phyloP scores from a whole-genome alignment of 306 rosid genomes.

The Trifolium repens region DNA sequence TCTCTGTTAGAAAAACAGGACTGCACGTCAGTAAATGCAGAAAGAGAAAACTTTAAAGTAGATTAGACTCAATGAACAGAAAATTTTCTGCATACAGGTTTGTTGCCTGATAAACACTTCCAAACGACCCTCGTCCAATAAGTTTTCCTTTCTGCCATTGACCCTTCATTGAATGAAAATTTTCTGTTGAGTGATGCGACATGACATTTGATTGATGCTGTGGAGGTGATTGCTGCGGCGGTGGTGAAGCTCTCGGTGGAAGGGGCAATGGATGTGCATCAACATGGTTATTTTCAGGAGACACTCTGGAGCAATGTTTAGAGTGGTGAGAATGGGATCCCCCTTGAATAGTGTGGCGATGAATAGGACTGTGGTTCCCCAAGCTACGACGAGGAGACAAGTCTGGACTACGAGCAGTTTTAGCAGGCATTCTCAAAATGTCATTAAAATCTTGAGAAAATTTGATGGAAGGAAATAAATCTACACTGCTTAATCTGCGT shows the following conservation, averaged over 20 bases:
- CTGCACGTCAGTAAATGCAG: conserved; percentile 15
- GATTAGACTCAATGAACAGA: conserved; percentile 36
- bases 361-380: conserved; percentile 40
- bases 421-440: conserved; percentile 42
- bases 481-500: conserved; percentile 56
- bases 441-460: conserved; percentile 51
- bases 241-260: conserved; percentile 67
- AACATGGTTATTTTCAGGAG: conserved; percentile 58
- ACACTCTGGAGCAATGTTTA: conserved; percentile 44
- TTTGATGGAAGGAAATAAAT: conserved; percentile 43
- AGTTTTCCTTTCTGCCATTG: conserved; percentile 93
- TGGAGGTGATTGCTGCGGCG: conserved; percentile 48
- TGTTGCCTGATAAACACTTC: conserved; percentile 83
- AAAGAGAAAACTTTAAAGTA: conserved; percentile 29
- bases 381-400: conserved; percentile 65
- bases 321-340: conserved; percentile 39
- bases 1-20: conserved; percentile 54
- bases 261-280: conserved; percentile 88
- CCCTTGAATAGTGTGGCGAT: conserved; percentile 49
- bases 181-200: conserved; percentile 48
- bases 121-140: conserved; percentile 93
- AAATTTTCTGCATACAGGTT: conserved; percentile 60
- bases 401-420: conserved; percentile 52
- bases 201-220: conserved; percentile 40
- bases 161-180: conserved; percentile 59